phyloP scores from a whole-genome alignment of 2,329 filamentous ascomycete genomes.

The Fusarium kyushuense region DNA sequence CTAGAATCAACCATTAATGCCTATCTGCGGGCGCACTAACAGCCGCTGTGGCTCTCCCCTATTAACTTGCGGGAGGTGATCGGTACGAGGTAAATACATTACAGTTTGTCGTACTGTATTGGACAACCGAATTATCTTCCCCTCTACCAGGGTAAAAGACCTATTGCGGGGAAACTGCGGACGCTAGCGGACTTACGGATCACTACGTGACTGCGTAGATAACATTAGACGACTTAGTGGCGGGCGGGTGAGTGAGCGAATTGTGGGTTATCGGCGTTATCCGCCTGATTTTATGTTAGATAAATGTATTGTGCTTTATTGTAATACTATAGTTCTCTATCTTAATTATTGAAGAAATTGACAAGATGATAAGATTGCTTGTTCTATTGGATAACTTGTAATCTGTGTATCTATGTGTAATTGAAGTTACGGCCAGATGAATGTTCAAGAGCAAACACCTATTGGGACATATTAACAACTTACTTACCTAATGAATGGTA shows the following conservation, averaged over 20 bases:
- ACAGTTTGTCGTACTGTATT: background rate
- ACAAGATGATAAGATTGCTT: background rate
- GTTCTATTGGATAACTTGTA: no score
- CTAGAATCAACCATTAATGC: background rate
- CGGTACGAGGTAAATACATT: background rate
- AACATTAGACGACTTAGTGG: no score
- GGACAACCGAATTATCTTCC: no score
- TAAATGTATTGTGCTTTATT: background rate
- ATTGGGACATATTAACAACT: no score
- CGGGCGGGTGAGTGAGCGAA: no score
- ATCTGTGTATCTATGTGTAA: no score
- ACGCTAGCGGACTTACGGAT: background rate
- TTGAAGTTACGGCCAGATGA: no score
- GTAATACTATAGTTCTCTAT: accelerated
- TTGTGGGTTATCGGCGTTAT: background rate
- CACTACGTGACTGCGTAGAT: background rate
- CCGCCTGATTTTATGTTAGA: background rate
- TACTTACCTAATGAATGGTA: no score
- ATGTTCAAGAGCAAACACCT: no score
- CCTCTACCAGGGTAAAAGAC: background rate
- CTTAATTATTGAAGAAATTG: background rate
- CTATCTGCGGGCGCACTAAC: background rate
- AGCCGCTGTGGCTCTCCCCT: background rate
- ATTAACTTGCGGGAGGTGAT: background rate
- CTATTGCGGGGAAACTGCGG: background rate